A percentile compares a stretch with the other conserved stretches of the same genome.
These are phyloP conservation scores for Nymphaea thermarum DNA, from an alignment of 164 flowering plant genomes.

Conservation along the genomic window DNA sequence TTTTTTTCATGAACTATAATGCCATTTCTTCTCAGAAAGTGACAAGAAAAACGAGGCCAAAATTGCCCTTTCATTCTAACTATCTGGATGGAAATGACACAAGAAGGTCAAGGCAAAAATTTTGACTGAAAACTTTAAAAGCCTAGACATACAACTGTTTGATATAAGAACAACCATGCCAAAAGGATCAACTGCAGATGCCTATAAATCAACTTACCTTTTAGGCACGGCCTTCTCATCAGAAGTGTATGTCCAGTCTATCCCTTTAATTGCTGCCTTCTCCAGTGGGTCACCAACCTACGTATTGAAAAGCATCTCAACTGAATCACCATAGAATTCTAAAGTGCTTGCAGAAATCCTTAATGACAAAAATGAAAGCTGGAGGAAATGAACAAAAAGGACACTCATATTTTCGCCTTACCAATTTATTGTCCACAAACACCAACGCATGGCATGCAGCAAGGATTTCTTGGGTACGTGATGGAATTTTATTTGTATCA, in stretches of 20 bases:
- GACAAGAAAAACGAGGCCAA: no score
- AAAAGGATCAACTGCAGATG: no score
- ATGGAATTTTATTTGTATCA: constrained; percentile 65
- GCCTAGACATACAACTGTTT: no score
- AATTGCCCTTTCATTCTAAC: no score
- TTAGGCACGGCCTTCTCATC: constrained; percentile 97
- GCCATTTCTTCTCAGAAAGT: no score
- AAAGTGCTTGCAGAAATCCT: neutral
- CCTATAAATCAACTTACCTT: constrained; percentile 34
- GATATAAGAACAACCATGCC: no score
- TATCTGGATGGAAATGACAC: no score
- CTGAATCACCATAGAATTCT: no score
- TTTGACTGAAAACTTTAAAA: no score
- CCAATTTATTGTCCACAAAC: constrained; percentile 95
- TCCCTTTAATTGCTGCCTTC: constrained; percentile 96
- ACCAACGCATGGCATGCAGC: constrained; percentile 98
- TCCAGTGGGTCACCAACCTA: constrained; percentile 99
- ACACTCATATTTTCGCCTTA: constrained; percentile 7
- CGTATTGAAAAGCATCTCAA: constrained; percentile 1
- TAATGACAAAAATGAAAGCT: neutral
- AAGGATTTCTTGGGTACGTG: constrained; percentile 62
- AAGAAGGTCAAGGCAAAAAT: no score
- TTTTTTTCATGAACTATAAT: no score
- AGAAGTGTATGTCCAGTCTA: constrained; percentile 90
- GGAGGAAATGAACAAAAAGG: neutral